Base-by-base conservation (phyloP, 2,329 filamentous ascomycete species). In the Penicillium sp. region DNA sequence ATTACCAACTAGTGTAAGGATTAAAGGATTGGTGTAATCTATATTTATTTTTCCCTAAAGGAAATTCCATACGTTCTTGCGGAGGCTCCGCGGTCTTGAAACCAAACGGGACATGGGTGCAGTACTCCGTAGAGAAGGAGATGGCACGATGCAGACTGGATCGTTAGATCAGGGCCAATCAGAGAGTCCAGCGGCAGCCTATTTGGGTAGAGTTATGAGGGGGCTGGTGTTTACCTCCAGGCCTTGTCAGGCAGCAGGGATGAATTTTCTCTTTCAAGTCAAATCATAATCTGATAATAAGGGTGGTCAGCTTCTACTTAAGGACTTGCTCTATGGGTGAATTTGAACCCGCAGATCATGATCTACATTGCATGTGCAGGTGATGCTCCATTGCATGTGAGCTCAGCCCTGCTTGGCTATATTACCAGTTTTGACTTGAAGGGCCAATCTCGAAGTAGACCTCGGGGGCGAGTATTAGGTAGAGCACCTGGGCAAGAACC, bases 291-390 rank as follows among this genome's bases (percentile, higher is more conserved):
- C 8, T 27, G 24, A 6, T 27, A 27, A 27, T 27, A 8, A 27
- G 5, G 5, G 24, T 27, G 24, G n/a, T 27, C 24, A 27, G 24
- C 24, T 27, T 27, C 24, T 27, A 27, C 24, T 27, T 27, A 2
- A 36, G 34, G 34, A n/a, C 3, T 36, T 34, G 31, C 31, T 14
- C 31, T 36, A 7, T 36, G 6, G 34, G 34, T 36, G 34, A 36
- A 14, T 4, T n/a, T 36, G 34, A n/a, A 36, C 34, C 34, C 50
- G 55, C 53, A 58, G 48, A 52, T 52, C 46, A 29, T 45, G 60
- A 64, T 63, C 61, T 57, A 59, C 59, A 40, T 41, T 58, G 56
- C 59, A 48, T 60, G 55, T 48, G 58, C 60, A 58, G 52, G 54
- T 60, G 54, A 64, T 62, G 39, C 27, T 41, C 52, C 53, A 50